Evolutionary conservation across 257 asterid species (phyloP), one percentile per base, ranked within the genome.

Genomic region (Plectranthus barbatus): DNA sequence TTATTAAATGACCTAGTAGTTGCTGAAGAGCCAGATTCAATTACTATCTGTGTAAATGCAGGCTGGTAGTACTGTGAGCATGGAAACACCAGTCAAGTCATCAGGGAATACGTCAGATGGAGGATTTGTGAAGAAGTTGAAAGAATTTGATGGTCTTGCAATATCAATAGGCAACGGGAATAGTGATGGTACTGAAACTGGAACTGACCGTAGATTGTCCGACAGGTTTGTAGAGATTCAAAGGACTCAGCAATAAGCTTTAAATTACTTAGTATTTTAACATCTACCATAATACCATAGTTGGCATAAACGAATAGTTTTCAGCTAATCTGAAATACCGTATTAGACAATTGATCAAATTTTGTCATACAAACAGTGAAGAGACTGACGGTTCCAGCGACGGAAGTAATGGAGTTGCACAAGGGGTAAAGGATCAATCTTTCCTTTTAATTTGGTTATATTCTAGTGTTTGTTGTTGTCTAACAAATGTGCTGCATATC

Each of bases 341-440:
- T 18, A 26, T 67, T 9, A 26, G 65, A 57, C 52, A 56, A 77
- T 23, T 36, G 34, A 41, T 54, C 52, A 4, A 61, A 9, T 74
- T 53, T 71, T 45, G 31, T 60, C 55, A 58, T 44, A 18, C 61
- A 57, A 64, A 66, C 85, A 93, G 97, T 54, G 88, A 74, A 62
- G 96, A 86, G 60, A 77, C 86, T 54, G 93, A 73, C 20, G 93
- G 81, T 69, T 90, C 96, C 60, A 93, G 93, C 67, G 95, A 84
- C 66, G 97, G 89, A 81, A 93, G 96, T 65, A 78, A 84, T 69
- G 83, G 85, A 72, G 86, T 75, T 57, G 79, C 82, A 50, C 66
- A 78, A 13, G 70, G 71, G 88, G 97, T 86, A 53, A 72, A 81
- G 55, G 62, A 20, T 56, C 56, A 76, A 36, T 19, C 57, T 15